phyloP scores from a whole-genome alignment of 2,329 filamentous ascomycete species.

The Microsporum canis region DNA sequence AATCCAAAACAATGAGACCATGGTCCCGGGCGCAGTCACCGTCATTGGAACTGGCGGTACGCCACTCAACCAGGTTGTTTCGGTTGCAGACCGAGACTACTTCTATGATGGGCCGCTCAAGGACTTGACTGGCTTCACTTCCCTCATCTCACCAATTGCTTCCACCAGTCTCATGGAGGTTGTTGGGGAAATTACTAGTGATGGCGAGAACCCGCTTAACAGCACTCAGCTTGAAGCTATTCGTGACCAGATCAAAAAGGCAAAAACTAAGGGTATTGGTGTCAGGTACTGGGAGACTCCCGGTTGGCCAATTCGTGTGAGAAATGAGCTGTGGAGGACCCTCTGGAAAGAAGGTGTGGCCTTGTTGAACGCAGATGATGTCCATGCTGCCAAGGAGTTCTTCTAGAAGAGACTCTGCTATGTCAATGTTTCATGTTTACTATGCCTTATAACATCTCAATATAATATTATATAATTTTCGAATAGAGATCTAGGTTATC shows the following conservation, averaged over 20 bases:
- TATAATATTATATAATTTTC: neutral
- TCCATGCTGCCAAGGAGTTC: conserved; percentile 34
- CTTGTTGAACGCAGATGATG: conserved; percentile 53
- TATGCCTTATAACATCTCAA: neutral
- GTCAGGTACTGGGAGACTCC: conserved; percentile 55
- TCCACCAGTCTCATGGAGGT: conserved; percentile 39
- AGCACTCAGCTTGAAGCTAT: conserved; percentile 40
- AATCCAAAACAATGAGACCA: conserved; percentile 35
- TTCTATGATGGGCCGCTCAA: conserved; percentile 51
- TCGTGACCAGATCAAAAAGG: conserved; percentile 41
- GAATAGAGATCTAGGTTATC: neutral
- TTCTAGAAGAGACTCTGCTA: conserved; percentile 6
- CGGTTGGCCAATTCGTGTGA: conserved; percentile 45
- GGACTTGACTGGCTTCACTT: conserved; percentile 36
- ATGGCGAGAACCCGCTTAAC: conserved; percentile 19
- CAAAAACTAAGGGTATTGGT: conserved; percentile 47
- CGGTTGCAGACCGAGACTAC: conserved; percentile 39
- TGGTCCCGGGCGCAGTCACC: conserved; percentile 45
- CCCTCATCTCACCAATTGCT: conserved; percentile 43
- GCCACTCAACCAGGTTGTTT: conserved; percentile 38
- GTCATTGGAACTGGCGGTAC: conserved; percentile 52
- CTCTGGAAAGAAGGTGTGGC: conserved; percentile 49
- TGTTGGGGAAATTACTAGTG: conserved; percentile 36
- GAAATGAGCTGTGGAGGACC: conserved; percentile 48
- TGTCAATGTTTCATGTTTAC: neutral